phyloP scores from a whole-genome alignment of 306 rosid genomes.

The Vigna radiata region DNA sequence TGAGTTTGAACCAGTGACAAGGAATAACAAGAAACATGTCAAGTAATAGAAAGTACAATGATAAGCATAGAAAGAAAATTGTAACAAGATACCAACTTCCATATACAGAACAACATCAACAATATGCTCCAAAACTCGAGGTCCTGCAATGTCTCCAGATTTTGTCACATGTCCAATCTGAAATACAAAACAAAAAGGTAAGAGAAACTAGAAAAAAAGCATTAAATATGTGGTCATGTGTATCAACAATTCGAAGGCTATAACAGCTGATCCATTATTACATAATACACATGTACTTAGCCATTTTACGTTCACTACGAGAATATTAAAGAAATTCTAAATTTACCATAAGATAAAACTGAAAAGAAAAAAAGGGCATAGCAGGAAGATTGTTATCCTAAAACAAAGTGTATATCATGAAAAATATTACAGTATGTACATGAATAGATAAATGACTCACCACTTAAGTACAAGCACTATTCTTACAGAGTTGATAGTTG shows the following conservation, averaged over 20 bases:
- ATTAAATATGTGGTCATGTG: slow-evolving; percentile 7
- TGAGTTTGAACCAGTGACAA: too few relatives aligned
- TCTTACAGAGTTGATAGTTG: too few relatives aligned
- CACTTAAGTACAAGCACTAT: not conserved
- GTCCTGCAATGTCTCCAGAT: slow-evolving; percentile 98
- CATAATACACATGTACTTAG: not conserved
- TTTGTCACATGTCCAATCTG: slow-evolving; percentile 97
- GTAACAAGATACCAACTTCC: slow-evolving; percentile 84
- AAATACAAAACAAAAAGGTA: slow-evolving; percentile 44
- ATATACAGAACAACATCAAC: slow-evolving; percentile 91
- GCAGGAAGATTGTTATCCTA: not conserved
- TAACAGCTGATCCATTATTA: slow-evolving; percentile 23
- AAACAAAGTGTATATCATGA: slow-evolving; percentile 5
- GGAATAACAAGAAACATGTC: not conserved
- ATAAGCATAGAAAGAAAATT: slow-evolving; percentile 38
- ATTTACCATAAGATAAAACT: slow-evolving; percentile 10
- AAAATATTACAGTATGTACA: not conserved
- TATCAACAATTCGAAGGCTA: slow-evolving; percentile 8
- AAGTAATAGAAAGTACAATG: slow-evolving; percentile 9
- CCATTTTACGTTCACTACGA: not conserved
- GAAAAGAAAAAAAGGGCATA: slow-evolving; percentile 13
- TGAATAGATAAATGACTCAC: not conserved
- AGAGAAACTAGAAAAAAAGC: slow-evolving; percentile 25
- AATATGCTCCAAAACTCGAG: slow-evolving; percentile 94
- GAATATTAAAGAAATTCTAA: slow-evolving; percentile 7